Evolutionary conservation across 805 yeast genomes (phyloP), one percentile per base, ranked within the genome.

Genomic region (Myxozyma geophila): DNA sequence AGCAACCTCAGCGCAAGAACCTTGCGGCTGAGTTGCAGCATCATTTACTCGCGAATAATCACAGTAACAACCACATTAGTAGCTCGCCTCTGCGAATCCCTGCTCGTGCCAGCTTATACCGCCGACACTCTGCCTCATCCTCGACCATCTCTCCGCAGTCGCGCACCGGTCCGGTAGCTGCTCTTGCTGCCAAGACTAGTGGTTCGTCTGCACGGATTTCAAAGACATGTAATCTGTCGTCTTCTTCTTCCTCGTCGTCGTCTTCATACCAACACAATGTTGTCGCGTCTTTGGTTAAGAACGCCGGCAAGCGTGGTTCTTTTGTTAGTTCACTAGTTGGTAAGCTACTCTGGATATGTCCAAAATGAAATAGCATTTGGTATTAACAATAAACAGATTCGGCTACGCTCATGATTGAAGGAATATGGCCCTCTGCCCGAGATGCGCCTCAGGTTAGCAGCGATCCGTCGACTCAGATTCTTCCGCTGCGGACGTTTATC

Each of bases 401-500:
- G 21, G 73, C 75, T 13, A 69, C 69, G 36, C 58, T 71, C 33
- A 70, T 71, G 57, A 68, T 75, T 55, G 71, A 68, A 46, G 67
- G 73, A 52, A 69, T 74, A 47, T 73, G 77, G 77, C 70, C 78
- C 28, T 72, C 68, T 37, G 74, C 68, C 58, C 70, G 73, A 13
- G 75, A 51, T 19, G 72, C 73, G 57, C 66, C 69, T 36, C 72
- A 51, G 52, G 21, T 2, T 23, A 43, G 36, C 63, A 43, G 36
- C 63, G 70, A 12, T 73, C 64, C 17, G 2, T 73, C 53, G 6
- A 71, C 73, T 15, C 47, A 21, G 39, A 70, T 71, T 50, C 71
- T 78, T 62, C 75, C 80, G 12, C 71, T 77, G 48, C 71, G 74
- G 19, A 64, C 68, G 43, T 80, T 77, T 70, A 71, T 80, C 55